Evolutionary conservation across 345 rosid species (phyloP), one percentile per base, ranked within the genome.

Genomic region (Salix udensis): DNA sequence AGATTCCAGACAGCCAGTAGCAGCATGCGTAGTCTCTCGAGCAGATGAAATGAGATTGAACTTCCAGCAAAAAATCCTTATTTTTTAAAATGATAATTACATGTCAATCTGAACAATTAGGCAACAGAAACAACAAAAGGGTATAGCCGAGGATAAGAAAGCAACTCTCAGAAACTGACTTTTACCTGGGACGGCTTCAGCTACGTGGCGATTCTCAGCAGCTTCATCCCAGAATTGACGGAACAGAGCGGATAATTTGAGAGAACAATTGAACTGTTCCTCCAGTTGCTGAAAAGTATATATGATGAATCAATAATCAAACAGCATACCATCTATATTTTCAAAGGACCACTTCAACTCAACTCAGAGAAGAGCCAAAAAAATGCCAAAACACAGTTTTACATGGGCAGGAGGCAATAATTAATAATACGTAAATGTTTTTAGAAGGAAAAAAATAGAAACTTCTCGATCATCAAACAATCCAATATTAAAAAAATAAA

Each of bases 151-250:
- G 62, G 36, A 69, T 2, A 19, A 53, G 23, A 66, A 3, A 48
- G 71, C 5, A 65, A 30, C 26, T 16, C 72, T 53, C 21, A n/a
- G 71, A 50, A 73, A 52, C 34, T 62, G 28, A 50, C 74, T 40
- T 72, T 76, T 82, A 96, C 99, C 98, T 77, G 97, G 95, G 67
- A 96, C 97, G 74, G 89, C 85, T 85, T 96, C 99, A n/a, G 94
- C 87, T 67, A 96, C 84, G 81, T 92, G 92, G 75, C 89, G 97
- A 78, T 86, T 89, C 91, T 96, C 93, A 65, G 96, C 87, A 24
- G 96, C 94, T 86, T 93, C 99, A 81, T 91, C 99, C 98, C 98
- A 94, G 84, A 96, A 92, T 79, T 90, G 97, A 69, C 81, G 86
- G 48, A 71, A 68, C 42, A 28, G 69, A 65, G 67, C 67, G 36